These are phyloP conservation scores for Aspergillaceae sp. DNA, from an alignment of 2,329 filamentous ascomycete genomes.

Conservation along the genomic window DNA sequence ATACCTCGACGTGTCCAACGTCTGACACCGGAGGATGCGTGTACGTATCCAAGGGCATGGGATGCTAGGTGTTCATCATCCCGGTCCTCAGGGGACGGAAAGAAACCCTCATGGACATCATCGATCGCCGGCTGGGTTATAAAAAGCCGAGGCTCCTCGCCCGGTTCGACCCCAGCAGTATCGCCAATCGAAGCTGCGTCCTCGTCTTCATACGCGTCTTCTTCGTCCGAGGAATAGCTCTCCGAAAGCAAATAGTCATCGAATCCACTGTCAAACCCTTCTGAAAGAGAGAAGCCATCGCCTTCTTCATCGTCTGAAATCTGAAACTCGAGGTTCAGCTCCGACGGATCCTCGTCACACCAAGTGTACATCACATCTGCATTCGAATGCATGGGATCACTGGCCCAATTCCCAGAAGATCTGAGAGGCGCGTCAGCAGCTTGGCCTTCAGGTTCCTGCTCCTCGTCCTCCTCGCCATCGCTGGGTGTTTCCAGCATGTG, in stretches of 20 bases:
- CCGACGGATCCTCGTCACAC: slow-evolving; percentile 31
- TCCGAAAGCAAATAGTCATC: slow-evolving; percentile 40
- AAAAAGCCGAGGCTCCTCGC: slow-evolving; percentile 66
- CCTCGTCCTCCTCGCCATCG: slow-evolving; percentile 42
- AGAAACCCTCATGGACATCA: slow-evolving; percentile 75
- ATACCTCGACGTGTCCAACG: slow-evolving; percentile 63
- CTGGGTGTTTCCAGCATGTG: slow-evolving; percentile 75
- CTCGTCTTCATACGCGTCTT: slow-evolving; percentile 47
- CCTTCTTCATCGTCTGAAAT: slow-evolving; percentile 48
- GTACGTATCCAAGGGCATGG: slow-evolving; percentile 71
- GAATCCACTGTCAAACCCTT: slow-evolving; percentile 28
- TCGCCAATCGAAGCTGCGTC: slow-evolving; percentile 58
- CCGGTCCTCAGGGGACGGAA: slow-evolving; percentile 66
- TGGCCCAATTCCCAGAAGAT: slow-evolving; percentile 38
- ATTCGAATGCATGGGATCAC: slow-evolving; percentile 13
- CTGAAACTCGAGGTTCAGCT: slow-evolving; percentile 39
- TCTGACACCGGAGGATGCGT: slow-evolving; percentile 82
- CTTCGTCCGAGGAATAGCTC: slow-evolving; percentile 46
- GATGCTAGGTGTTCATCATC: slow-evolving; percentile 74
- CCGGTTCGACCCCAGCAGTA: slow-evolving; percentile 66
- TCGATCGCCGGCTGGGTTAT: slow-evolving; percentile 90
- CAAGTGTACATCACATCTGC: slow-evolving; percentile 30
- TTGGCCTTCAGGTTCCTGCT: slow-evolving; percentile 11
- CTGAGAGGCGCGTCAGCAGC: slow-evolving; percentile 29
- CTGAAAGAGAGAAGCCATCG: slow-evolving; percentile 31